Evolutionary conservation across 805 yeast genomes (phyloP), one percentile per base, ranked within the genome.

Genomic region (Kluyveromyces dobzhanskii): DNA sequence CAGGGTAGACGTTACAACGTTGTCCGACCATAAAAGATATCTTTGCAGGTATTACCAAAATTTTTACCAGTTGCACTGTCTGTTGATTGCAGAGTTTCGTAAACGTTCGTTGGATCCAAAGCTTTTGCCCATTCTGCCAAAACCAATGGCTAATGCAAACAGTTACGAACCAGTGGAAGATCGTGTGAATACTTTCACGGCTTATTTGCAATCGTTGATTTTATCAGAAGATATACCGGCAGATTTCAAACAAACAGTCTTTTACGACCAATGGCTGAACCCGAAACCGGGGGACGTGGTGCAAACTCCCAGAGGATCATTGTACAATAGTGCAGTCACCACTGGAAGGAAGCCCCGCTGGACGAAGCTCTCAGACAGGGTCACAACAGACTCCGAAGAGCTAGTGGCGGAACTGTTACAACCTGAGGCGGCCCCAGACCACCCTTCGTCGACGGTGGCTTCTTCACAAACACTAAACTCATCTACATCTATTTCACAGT

Each of bases 21-120:
- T 16, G 13, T 35, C 45, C 3, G 40, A 43, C 9, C 45, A 46
- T 34, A 40, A 32, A 25, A 41, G 35, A 8, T 38, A 16, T 7
- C 38, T 46, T 19, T 32, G 41, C 21, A 40, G 49, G 9, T 47
- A 44, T 30, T 52, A 51, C 27, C 47, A 48, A 16, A 51, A 52
- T 33, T 52, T 52, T 35, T 54, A 52, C 35, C 28, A 36, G 17
- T 35, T 54, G 35, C 59, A 54, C 34, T 29, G 43, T 10, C 37
- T 42, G 34, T 14, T 51, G 31, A 17, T 48, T 12, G 33, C 31
- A 17, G 31, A 33, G 24, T 11, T 42, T 29, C 16, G 17, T 3
- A 26, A 25, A 16, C 31, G 25, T 4, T 17, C 24, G 6, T 17
- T 26, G 17, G 32, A 27, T 16, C 26, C 11, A 7, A 27, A 26